Percentiles rank a stretch among this genome's conserved stretches.
Evolutionary conservation across 371 early-diverging fungal genomes (phyloP).

Genomic region (Syncephalastrum sp.): DNA sequence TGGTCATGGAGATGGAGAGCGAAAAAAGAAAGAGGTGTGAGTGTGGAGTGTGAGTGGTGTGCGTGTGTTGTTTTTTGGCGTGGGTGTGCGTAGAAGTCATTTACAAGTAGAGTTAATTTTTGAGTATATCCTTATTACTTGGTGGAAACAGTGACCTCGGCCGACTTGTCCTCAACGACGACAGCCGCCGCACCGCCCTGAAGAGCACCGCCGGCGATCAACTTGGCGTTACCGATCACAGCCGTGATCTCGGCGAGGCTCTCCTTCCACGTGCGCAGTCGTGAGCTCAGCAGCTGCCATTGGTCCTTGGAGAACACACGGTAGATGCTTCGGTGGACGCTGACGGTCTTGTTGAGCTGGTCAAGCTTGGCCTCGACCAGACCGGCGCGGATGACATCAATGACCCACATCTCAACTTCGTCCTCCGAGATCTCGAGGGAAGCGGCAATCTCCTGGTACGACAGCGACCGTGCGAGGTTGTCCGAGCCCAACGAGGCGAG

Average conservation of each 20-base stretch:
- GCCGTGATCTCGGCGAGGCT: slow-evolving; percentile 78
- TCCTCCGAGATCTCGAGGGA: slow-evolving; percentile 72
- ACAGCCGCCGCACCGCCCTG: slow-evolving; percentile 41
- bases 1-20: no score
- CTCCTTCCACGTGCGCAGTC: slow-evolving; percentile 77
- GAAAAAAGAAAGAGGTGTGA: no score
- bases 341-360: slow-evolving; percentile 80
- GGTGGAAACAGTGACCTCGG: slow-evolving; percentile 16
- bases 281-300: slow-evolving; percentile 74
- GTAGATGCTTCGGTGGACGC: slow-evolving; percentile 78
- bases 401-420: slow-evolving; percentile 93
- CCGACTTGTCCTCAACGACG: slow-evolving; percentile 36
- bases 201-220: slow-evolving; percentile 55
- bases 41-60: no score
- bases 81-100: no score
- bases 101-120: background rate
- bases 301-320: slow-evolving; percentile 81
- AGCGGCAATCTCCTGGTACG: slow-evolving; percentile 73
- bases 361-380: slow-evolving; percentile 94
- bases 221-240: slow-evolving; percentile 83
- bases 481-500: slow-evolving; percentile 80
- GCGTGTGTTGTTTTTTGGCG: no score
- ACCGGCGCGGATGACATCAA: slow-evolving; percentile 89
- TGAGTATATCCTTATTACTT: background rate
- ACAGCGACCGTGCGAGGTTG: slow-evolving; percentile 67